Base-by-base conservation (phyloP, 441 rosid species). In the Omphalea diandra region DNA sequence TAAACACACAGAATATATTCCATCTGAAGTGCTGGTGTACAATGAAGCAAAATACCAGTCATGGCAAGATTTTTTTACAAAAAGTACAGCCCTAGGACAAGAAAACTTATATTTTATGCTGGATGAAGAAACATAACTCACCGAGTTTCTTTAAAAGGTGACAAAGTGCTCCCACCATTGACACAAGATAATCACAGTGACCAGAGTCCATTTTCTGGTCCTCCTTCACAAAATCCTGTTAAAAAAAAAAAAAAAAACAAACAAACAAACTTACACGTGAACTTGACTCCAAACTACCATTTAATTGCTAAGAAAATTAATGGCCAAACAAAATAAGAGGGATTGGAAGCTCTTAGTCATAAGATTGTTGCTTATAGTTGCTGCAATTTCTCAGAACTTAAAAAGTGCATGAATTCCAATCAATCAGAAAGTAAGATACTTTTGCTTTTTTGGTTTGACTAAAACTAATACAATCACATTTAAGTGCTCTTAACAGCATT, bases 161-260 rank as follows among this genome's bases (percentile, higher is more conserved):
- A 77, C 97, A 89, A 75, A 90, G 88, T 69, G 93, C 91, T 50
- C 80, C 71, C 59, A 90, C 85, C 86, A 86, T 77, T 50, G 97
- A 83, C 38, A 63, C 62, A 59, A 89, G 72, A 70, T 81, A 71
- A 72, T 79, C 77, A 59, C 80, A 77, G 15, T 64, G 79, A 63
- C 74, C 79, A 43, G 84, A 60, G 56, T 83, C 85, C 75, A 86
- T 75, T 50, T 76, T 80, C 47, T 76, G 80, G 1, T 76, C 88
- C 63, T 70, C 85, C 46, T 73, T 63, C 3, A 26, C 49, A 62
- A 75, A 75, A 36, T 81, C 84, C 99, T 90, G 63, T 26, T n/a
- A 10, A 52, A 71, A 38, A n/a, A n/a, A n/a, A n/a, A n/a, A n/a
- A n/a, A n/a, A n/a, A n/a, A n/a, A n/a, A n/a, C n/a, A n/a, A n/a